Conservation (phyloP, 1,284 basidiomycete genomes). For the Heliocybe sulcata region DNA sequence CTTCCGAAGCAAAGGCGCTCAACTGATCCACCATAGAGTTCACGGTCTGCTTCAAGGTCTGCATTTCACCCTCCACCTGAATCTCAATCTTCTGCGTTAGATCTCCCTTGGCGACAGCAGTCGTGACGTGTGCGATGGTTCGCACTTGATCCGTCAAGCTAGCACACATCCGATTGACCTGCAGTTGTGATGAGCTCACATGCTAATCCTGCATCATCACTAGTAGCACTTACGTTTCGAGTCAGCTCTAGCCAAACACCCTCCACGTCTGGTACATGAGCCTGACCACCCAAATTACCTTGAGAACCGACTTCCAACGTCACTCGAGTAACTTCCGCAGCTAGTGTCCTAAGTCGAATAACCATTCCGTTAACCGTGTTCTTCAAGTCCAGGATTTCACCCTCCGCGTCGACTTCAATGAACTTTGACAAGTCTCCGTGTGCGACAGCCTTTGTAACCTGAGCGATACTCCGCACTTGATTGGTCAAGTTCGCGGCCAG, state of each 20-base stretch:
- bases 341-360: constrained; percentile 80
- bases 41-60: constrained; percentile 75
- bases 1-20: constrained; percentile 89
- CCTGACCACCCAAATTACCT: constrained; percentile 90
- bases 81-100: constrained; percentile 88
- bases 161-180: constrained; percentile 93
- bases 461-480: constrained; percentile 92
- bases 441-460: constrained; percentile 97
- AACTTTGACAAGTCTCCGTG: constrained; percentile 92
- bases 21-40: constrained; percentile 89
- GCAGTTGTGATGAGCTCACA: constrained; percentile 4
- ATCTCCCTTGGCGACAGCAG: constrained; percentile 86
- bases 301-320: constrained; percentile 89
- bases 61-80: constrained; percentile 91
- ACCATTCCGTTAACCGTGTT: constrained; percentile 99
- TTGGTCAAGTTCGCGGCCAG: constrained; percentile 92
- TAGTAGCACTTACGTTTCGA: constrained; percentile 57
- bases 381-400: constrained; percentile 96
- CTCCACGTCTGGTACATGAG: constrained; percentile 89
- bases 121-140: constrained; percentile 88
- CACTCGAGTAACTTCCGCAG: constrained; percentile 94
- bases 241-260: constrained; percentile 94
- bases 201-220: constrained; percentile 5
- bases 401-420: constrained; percentile 94
- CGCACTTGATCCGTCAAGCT: constrained; percentile 93